Conservation (phyloP, 2,329 filamentous ascomycete genomes). For the Macroventuria anomochaeta region DNA sequence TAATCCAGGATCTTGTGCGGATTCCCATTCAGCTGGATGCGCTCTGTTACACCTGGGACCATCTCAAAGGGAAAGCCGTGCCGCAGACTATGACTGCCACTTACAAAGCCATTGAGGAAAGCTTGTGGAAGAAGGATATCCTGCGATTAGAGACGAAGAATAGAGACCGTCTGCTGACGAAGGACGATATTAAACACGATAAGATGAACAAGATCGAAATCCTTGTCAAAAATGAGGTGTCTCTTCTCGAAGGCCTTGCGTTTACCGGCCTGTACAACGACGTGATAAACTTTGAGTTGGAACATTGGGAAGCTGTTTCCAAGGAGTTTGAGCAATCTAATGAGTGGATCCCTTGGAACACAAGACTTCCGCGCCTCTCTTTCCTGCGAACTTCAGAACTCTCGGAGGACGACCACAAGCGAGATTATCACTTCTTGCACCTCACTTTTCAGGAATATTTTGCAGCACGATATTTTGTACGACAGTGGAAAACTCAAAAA, state of each 20-base stretch:
- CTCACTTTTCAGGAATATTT: constrained; percentile 8
- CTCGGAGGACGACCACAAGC: background rate
- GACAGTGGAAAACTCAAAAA: background rate
- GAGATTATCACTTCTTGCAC: constrained; percentile 7
- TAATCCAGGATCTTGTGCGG: background rate
- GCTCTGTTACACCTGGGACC: background rate
- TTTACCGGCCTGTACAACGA: constrained; percentile 10
- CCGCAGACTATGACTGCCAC: background rate
- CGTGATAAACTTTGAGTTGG: constrained; percentile 4
- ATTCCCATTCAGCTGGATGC: background rate
- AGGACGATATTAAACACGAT: no score
- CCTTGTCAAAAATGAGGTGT: background rate
- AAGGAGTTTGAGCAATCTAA: no score
- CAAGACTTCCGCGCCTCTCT: constrained; percentile 5
- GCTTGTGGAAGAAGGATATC: background rate
- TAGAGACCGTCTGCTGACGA: no score
- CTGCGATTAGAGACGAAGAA: background rate
- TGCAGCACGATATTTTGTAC: background rate
- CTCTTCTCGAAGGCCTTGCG: constrained; percentile 6
- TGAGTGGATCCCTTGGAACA: no score
- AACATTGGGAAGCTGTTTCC: constrained; percentile 1
- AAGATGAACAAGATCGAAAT: background rate
- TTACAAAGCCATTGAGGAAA: background rate
- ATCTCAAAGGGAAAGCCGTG: no score
- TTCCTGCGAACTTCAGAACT: constrained; percentile 3